Evolutionary conservation across 1,284 basidiomycete species (phyloP), one percentile per base, ranked within the genome.

Genomic region (Boletus nobilissimus): DNA sequence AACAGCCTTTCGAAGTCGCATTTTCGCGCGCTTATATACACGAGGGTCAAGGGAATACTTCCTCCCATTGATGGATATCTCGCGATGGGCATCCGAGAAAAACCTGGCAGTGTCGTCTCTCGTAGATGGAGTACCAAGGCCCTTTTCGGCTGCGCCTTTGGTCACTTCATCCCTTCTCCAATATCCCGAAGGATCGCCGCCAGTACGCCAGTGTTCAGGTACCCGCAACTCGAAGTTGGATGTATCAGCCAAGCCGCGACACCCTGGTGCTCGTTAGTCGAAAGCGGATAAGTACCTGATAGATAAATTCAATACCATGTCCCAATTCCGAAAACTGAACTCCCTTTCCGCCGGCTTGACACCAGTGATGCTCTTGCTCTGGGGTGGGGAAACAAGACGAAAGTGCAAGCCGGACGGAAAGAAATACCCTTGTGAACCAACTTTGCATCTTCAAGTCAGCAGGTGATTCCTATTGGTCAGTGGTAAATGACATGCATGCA

Each of bases 1-100:
- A 5, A 97, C 91, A 3, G 97, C 97, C 70, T 91, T 93, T 84
- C 95, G 94, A 75, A 99, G 88, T 82, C 93, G 93, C 85, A 93
- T 94, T 87, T 95, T 97, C 48, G 97, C 96, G 69, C 92, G 89
- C 63, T 92, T 89, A 86, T 98, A 99, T 74, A 94, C 92, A 72
- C 95, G 95, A 0, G 95, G 96, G 83, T 95, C 92, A 74, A 85
- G 80, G 36, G 54, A 69, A n/a, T 75, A 73, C 43, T 68, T 72
- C 62, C 57, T 75, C 43, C 39, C 70, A 40, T 34, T n/a, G 36
- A 36, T 32, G 0, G 67, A 36, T 54, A 43, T 19, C 46, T 40
- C 54, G 39, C 70, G 60, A 40, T 62, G 19, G 34, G 29, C 32
- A 32, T 72, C 46, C 36, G 38, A 65, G n/a, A n/a, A n/a, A n/a